phyloP scores from a whole-genome alignment of 768 basidiomycete species.

The Mycena belliarum region DNA sequence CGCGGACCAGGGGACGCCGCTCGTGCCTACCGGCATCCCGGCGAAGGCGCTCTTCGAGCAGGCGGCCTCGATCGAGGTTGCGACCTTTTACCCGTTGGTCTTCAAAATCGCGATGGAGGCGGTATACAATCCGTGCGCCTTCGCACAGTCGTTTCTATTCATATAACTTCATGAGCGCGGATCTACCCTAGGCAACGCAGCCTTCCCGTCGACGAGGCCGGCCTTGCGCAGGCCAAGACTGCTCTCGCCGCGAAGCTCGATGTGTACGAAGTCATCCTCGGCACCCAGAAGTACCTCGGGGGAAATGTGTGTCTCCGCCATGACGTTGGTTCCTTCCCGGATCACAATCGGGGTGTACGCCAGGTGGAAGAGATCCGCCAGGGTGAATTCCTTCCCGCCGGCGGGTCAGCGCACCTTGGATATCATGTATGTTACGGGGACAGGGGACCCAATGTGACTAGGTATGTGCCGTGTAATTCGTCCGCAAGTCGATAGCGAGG shows the following conservation, averaged over 20 bases:
- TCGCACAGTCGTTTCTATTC: neutral
- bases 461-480: too few relatives aligned
- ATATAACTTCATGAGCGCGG: neutral
- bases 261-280: conserved; percentile 53
- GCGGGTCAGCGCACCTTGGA: conserved; percentile 46
- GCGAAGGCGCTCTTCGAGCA: conserved; percentile 30
- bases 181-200: conserved; percentile 1
- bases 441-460: conserved; percentile 45
- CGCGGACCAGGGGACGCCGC: conserved; percentile 35
- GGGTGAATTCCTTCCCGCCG: too few relatives aligned
- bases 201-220: conserved; percentile 26
- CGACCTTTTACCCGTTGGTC: conserved; percentile 1
- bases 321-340: too few relatives aligned
- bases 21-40: conserved; percentile 36
- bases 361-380: conserved; percentile 36
- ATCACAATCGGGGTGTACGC: neutral
- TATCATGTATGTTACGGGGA: conserved; percentile 30
- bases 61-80: conserved; percentile 13
- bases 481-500: too few relatives aligned
- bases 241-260: conserved; percentile 44
- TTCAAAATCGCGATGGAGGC: neutral
- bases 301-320: conserved; percentile 45
- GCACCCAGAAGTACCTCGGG: conserved; percentile 55
- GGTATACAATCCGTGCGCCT: conserved; percentile 15
- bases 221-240: conserved; percentile 25